phyloP scores from a whole-genome alignment of 352 stramenopile species.

The Pythium diclinum region DNA sequence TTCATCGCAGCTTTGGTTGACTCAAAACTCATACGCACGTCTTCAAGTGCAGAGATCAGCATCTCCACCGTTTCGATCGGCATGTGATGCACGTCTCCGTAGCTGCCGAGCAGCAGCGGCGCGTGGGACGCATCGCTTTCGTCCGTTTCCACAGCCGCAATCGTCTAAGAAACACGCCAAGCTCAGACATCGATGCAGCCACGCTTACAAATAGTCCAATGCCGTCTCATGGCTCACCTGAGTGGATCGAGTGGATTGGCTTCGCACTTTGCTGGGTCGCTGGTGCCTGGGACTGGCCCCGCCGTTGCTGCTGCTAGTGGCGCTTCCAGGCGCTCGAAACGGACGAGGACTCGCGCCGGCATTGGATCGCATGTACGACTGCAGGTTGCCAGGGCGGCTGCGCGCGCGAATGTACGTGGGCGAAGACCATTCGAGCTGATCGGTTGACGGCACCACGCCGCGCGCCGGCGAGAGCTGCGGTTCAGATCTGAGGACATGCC shows the following conservation, averaged over 20 bases:
- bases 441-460: background rate
- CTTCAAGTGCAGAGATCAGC: conserved; percentile 60
- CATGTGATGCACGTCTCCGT: conserved; percentile 50
- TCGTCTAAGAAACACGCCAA: conserved; percentile 8
- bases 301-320: conserved; percentile 19
- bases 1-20: background rate
- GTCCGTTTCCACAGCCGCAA: background rate
- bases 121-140: background rate
- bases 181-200: background rate
- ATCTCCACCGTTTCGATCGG: conserved; percentile 64
- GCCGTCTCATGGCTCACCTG: conserved; percentile 14
- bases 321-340: background rate
- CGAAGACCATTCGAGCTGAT: conserved; percentile 32
- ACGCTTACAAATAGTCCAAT: background rate
- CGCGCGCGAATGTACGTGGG: conserved; percentile 37
- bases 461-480: background rate
- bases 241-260: conserved; percentile 24
- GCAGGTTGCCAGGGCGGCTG: conserved; percentile 46
- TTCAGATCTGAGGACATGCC: conserved; percentile 12
- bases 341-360: conserved; percentile 20
- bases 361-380: conserved; percentile 32
- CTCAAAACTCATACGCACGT: conserved; percentile 30
- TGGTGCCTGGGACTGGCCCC: conserved; percentile 13
- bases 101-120: conserved; percentile 33
- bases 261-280: background rate